Conservation (phyloP, 148 eudicot genomes). For the Amaranthus hypochondriacus region DNA sequence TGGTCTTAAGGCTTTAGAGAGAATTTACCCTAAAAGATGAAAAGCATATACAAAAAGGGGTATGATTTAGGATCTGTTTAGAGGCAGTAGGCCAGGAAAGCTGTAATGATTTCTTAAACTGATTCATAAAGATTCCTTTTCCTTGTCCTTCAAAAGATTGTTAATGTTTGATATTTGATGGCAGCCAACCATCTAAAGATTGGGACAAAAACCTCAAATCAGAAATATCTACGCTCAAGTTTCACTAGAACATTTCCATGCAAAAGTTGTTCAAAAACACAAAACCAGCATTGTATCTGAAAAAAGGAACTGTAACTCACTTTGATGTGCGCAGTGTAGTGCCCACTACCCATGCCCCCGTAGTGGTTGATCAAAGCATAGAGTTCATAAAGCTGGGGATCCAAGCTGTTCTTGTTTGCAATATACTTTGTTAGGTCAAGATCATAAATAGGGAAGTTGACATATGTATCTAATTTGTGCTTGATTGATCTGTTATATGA, state of each 20-base stretch:
- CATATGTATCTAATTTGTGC: constrained; percentile 85
- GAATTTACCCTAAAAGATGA: too few relatives aligned
- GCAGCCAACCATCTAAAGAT: background rate
- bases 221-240: background rate
- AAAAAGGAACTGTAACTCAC: constrained; percentile 35
- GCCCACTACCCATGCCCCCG: constrained; percentile 97
- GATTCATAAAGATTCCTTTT: too few relatives aligned
- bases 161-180: too few relatives aligned
- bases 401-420: constrained; percentile 72
- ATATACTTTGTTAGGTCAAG: constrained; percentile 84
- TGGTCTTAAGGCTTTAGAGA: too few relatives aligned
- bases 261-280: background rate
- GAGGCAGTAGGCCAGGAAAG: too few relatives aligned
- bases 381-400: constrained; percentile 76
- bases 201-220: background rate
- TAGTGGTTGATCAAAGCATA: constrained; percentile 93
- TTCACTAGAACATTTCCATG: background rate
- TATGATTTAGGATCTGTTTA: too few relatives aligned
- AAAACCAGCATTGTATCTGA: background rate
- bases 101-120: too few relatives aligned
- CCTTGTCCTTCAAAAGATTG: too few relatives aligned
- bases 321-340: constrained; percentile 94
- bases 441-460: constrained; percentile 85
- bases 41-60: too few relatives aligned
- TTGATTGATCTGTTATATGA: constrained; percentile 87